Base-by-base conservation (phyloP, 108 stramenopile species). In the Skeletonema costatum region DNA sequence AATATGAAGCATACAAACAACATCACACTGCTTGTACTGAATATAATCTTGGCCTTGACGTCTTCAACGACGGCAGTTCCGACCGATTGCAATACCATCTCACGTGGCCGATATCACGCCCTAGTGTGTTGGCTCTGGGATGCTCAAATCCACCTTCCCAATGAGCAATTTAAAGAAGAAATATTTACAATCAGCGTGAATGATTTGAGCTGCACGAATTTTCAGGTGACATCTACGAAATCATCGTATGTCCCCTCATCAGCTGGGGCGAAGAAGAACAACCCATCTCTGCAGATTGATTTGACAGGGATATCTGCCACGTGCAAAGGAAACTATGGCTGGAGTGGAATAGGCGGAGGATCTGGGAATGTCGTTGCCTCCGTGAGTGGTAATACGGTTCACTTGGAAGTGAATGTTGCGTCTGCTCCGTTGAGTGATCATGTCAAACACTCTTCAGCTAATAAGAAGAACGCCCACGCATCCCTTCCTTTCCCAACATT, bases 51-150 rank as follows among this genome's bases (percentile, higher is more conserved):
- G 39, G 39, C 39, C 39, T 10, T 41, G 39, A 41, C 39, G 39
- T 41, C 39, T 41, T 12, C 39, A 10, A 11, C 39, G 10, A 10
- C 11, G 39, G 59, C 59, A 31, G 59, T 31, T 31, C 29, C 59
- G 29, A 9, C 59, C 59, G 59, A 60, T 31, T 60, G 59, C 51
- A 60, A 56, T n/a, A 56, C 68, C 51, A 14, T 29, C 9, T 59
- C 68, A 0, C 68, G 50, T 12, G 50, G 76, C 32, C 71, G 80
- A 14, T 78, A 85, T 62, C 62, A 87, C 44, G 73, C 86, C 39
- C 71, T 90, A 53, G 82, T 78, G 14, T 87, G 87, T 42, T 90
- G 86, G 84, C 71, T 90, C 8, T 87, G 76, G 83, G 31, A 76
- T 60, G 60, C 87, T 14, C 41, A 74, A 38, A 67, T 87, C 0